These are phyloP conservation scores for Leishmania martiniquensis DNA, from an alignment of 208 protist genomes.

Conservation along the genomic window DNA sequence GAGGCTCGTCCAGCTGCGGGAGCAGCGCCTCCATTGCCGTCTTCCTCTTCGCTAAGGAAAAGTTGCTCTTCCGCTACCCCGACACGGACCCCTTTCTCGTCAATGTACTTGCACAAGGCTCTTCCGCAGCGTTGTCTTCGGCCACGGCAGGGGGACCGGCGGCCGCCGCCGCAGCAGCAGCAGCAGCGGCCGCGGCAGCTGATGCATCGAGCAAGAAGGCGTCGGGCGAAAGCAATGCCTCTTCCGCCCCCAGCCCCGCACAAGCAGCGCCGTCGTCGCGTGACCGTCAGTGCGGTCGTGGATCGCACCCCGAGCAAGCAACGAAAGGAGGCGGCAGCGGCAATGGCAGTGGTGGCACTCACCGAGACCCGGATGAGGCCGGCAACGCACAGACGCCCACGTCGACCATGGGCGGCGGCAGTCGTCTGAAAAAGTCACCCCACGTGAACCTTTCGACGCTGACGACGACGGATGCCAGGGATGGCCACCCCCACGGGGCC, in stretches of 20 bases:
- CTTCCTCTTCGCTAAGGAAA: conserved; percentile 82
- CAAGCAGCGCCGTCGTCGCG: conserved; percentile 1
- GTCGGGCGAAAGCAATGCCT: not conserved
- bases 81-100: conserved; percentile 70
- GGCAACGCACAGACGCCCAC: not conserved
- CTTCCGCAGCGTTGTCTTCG: not conserved
- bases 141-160: conserved; percentile 4
- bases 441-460: conserved; percentile 25
- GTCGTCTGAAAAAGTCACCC: conserved; percentile 27
- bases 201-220: conserved; percentile 1
- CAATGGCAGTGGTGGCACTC: conserved; percentile 3
- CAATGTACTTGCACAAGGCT: conserved; percentile 29
- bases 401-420: not conserved
- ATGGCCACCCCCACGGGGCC: conserved; percentile 9
- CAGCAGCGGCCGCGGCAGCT: conserved; percentile 4
- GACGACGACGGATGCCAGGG: conserved; percentile 17
- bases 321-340: conserved; percentile 2
- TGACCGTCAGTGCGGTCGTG: conserved; percentile 13
- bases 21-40: conserved; percentile 38
- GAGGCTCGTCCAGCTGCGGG: not conserved
- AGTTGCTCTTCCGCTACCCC: conserved; percentile 84
- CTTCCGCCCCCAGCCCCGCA: conserved; percentile 1
- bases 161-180: conserved; percentile 1
- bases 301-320: not conserved
- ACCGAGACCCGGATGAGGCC: conserved; percentile 11